A percentile compares a stretch with the other conserved stretches of the same genome.
Evolutionary conservation across 2,329 filamentous ascomycete genomes (phyloP).

Genomic region (Drechslerella coelobrocha): DNA sequence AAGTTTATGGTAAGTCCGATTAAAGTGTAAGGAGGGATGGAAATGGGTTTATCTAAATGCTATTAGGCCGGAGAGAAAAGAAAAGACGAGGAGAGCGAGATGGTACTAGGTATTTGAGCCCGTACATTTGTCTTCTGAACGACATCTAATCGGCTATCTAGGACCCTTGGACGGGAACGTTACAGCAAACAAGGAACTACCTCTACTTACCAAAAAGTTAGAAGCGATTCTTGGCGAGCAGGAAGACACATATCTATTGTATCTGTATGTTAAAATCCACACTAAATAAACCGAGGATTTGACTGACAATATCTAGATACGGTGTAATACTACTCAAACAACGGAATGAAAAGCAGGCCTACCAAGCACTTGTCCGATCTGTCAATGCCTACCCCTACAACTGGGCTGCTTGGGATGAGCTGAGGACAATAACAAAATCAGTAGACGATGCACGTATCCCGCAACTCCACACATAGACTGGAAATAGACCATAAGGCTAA

Average conservation of each 20-base stretch:
- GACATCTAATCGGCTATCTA: background rate
- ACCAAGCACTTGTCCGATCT: slow-evolving; percentile 84
- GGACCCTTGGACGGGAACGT: slow-evolving; percentile 88
- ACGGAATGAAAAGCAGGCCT: slow-evolving; percentile 84
- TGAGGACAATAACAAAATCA: slow-evolving; percentile 78
- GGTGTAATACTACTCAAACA: slow-evolving; percentile 88
- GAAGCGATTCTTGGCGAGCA: slow-evolving; percentile 78
- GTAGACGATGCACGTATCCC: slow-evolving; percentile 74
- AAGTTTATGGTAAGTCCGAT: slow-evolving; percentile 70
- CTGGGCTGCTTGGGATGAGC: slow-evolving; percentile 95
- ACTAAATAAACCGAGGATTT: no score
- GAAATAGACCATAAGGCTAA: background rate
- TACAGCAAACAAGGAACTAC: slow-evolving; percentile 82
- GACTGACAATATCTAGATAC: slow-evolving; percentile 61
- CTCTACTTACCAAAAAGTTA: slow-evolving; percentile 75
- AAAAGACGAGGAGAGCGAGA: slow-evolving; percentile 94
- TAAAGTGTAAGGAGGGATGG: background rate
- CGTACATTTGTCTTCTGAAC: background rate
- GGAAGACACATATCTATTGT: slow-evolving; percentile 58
- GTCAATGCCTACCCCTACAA: slow-evolving; percentile 92
- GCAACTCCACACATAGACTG: background rate
- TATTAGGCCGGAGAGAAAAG: slow-evolving; percentile 81
- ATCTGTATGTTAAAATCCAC: slow-evolving; percentile 54
- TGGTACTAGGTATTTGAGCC: slow-evolving; percentile 70
- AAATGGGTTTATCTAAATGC: background rate